Percentiles rank a stretch among this genome's conserved stretches.
phyloP scores from a whole-genome alignment of 176 grass and related monocot species.

The Pontederia crassipes region DNA sequence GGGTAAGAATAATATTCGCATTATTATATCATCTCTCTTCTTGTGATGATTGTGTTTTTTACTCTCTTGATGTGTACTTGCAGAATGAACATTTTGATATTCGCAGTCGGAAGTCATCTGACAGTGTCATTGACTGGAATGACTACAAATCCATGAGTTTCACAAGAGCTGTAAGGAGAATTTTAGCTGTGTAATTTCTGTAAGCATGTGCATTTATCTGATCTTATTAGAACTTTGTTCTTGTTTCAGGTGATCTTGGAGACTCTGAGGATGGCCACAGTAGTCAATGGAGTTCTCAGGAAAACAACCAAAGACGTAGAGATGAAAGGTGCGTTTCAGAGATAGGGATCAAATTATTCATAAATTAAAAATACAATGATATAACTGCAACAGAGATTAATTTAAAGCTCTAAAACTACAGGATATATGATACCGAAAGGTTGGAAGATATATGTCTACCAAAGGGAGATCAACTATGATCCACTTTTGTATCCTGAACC shows the following conservation, averaged over 20 bases:
- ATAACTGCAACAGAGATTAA: constrained; percentile 10
- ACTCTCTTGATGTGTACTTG: not conserved
- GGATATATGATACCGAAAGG: constrained; percentile 80
- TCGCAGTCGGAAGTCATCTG: constrained; percentile 35
- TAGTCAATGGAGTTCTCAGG: constrained; percentile 90
- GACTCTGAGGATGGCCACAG: constrained; percentile 83
- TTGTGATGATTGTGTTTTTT: not conserved
- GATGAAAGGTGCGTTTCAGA: constrained; percentile 59
- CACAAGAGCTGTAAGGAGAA: constrained; percentile 49
- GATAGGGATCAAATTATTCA: not conserved
- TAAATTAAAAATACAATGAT: not conserved
- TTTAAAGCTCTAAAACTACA: constrained; percentile 9
- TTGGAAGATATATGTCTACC: constrained; percentile 98
- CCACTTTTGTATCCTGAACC: constrained; percentile 72
- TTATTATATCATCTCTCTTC: not conserved
- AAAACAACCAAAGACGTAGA: constrained; percentile 88
- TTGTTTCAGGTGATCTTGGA: constrained; percentile 48
- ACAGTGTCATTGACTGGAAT: constrained; percentile 53
- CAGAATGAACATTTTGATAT: constrained; percentile 80
- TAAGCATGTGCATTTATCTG: not conserved
- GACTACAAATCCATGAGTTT: constrained; percentile 89
- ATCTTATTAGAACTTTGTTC: not conserved
- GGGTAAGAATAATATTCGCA: constrained; percentile 29
- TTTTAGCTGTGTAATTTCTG: not conserved
- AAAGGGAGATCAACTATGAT: constrained; percentile 95